Evolutionary conservation across 2,329 filamentous ascomycete species (phyloP), one percentile per base, ranked within the genome.

Genomic region (Sclerotinia trifoliorum): DNA sequence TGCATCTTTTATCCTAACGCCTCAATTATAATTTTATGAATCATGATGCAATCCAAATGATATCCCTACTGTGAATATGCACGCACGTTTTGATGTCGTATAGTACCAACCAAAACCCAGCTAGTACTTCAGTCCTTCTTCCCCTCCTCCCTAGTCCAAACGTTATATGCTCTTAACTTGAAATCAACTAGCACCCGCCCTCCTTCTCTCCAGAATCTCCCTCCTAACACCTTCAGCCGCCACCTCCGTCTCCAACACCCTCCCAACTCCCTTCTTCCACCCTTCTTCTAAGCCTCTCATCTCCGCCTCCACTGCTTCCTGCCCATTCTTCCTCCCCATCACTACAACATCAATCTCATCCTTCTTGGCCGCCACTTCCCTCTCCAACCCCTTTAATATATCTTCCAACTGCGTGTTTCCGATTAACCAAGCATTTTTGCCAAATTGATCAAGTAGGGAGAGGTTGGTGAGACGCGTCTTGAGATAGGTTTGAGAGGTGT

Each of bases 391-490:
- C 63, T 84, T 84, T 64, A 96, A 79, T 54, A 92, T 85, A 55
- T 87, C 86, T 80, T 97, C 94, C 26, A 93, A 79, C 73, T 91
- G 88, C 74, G 89, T 87, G 79, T 99, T 99, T 7, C 87, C 87
- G 11, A 96, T 85, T 67, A 99, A 83, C 94, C 95, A 98, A 13
- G 92, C 90, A 78, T 97, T 97, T 80, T 92, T 92, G 73, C 94
- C 95, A 54, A 73, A 77, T 24, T 70, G 68, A 42, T 74, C 71
- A 3, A 78, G 71, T 13, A 76, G 61, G 4, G 68, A 69, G 4
- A 78, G 70, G 44, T 76, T 75, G 2, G 71, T 70, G 13, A 69
- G 56, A 1, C 77, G 70, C 3, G 60, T 81, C 2, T 82, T 79
- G 29, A 90, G 80, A 76, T 90, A 88, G 5, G 84, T 82, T 52